phyloP scores from a whole-genome alignment of 495 filamentous ascomycete species.

The Neurospora pannonica region DNA sequence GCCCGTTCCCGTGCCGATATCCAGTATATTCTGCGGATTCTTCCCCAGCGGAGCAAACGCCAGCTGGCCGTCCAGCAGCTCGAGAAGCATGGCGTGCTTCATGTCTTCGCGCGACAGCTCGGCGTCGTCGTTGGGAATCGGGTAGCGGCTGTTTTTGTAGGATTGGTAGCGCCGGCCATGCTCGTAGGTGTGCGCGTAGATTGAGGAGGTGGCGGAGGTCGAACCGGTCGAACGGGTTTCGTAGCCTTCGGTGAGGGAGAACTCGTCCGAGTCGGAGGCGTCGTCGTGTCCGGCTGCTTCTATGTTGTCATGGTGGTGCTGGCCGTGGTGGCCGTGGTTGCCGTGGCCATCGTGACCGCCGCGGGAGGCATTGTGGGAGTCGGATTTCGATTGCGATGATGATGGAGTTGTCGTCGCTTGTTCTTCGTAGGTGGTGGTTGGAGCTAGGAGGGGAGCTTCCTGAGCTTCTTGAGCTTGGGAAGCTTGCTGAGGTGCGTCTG shows the following conservation, averaged over 20 bases:
- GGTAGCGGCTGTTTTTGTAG: conserved; percentile 44
- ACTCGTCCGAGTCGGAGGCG: conserved; percentile 16
- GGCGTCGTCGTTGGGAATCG: conserved; percentile 47
- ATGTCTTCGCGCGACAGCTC: conserved; percentile 41
- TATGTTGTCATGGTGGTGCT: conserved; percentile 6
- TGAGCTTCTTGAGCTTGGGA: background rate
- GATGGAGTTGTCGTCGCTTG: background rate
- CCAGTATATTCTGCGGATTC: conserved; percentile 34
- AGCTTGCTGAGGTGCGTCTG: background rate
- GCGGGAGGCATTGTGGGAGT: background rate
- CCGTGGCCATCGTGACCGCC: background rate
- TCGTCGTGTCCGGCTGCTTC: conserved; percentile 11
- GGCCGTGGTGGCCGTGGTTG: background rate
- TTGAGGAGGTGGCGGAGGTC: conserved; percentile 31
- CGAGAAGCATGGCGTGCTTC: conserved; percentile 31
- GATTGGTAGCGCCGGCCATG: conserved; percentile 52
- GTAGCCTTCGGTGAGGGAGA: conserved; percentile 21
- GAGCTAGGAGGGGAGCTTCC: background rate
- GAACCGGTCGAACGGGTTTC: conserved; percentile 14
- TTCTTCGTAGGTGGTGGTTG: background rate
- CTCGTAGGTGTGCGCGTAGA: conserved; percentile 36
- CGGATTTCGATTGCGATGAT: background rate
- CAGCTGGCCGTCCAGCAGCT: conserved; percentile 32
- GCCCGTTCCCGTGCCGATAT: conserved; percentile 45
- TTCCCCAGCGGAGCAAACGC: conserved; percentile 33